A percentile compares a stretch with the other conserved stretches of the same genome.
These are phyloP conservation scores for Solanum clarkiae DNA, from an alignment of 257 asterid genomes.

Conservation along the genomic window DNA sequence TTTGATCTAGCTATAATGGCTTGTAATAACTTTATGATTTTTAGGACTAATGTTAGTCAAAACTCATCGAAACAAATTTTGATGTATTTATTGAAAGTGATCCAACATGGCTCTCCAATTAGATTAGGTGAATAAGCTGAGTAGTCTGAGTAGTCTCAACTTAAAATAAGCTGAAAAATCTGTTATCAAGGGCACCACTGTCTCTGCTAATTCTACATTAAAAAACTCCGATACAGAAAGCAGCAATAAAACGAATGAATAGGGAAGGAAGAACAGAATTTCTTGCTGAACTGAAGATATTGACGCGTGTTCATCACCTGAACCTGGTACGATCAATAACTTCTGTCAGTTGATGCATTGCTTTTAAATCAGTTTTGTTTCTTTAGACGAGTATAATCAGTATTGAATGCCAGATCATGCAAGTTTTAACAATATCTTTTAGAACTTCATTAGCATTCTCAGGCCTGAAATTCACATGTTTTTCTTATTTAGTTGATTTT, in stretches of 20 bases:
- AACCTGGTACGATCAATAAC: conserved; percentile 54
- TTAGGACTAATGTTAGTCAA: not conserved
- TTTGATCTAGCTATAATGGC: not conserved
- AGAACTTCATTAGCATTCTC: not conserved
- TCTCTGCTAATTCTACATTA: not conserved
- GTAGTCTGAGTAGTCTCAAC: not conserved
- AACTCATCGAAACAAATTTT: not conserved
- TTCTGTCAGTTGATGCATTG: not conserved
- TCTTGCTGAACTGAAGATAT: conserved; percentile 85
- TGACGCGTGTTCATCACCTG: conserved; percentile 89
- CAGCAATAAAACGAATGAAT: conserved; percentile 93
- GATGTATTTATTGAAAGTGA: not conserved
- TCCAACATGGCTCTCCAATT: not conserved
- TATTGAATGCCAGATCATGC: not conserved
- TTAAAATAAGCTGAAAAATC: not conserved
- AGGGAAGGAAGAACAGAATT: conserved; percentile 84
- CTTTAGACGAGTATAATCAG: not conserved
- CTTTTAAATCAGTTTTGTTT: not conserved
- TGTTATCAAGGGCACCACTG: not conserved
- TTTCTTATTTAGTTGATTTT: not conserved
- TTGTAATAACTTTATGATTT: not conserved
- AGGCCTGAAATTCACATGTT: not conserved
- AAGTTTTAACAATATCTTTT: not conserved
- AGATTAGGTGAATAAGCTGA: not conserved
- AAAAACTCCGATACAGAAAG: conserved; percentile 41